Percentiles rank a stretch among this genome's conserved stretches.
These are phyloP conservation scores for Neurospora crassa DNA, from an alignment of 2,329 filamentous ascomycete genomes.

Conservation along the genomic window DNA sequence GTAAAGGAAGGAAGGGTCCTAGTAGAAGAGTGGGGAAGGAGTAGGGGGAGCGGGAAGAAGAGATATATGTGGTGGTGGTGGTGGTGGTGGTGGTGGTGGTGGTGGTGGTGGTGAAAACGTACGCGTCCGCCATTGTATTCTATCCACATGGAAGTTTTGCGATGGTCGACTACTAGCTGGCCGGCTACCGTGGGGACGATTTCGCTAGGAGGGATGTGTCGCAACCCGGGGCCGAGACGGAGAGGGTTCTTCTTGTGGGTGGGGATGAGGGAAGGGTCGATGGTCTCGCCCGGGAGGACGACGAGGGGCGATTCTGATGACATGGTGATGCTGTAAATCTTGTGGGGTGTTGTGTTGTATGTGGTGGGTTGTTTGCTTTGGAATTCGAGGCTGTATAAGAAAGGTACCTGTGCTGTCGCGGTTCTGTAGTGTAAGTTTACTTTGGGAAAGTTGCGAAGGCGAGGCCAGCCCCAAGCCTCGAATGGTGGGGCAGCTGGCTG, in stretches of 20 bases:
- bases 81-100: no score
- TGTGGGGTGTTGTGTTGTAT: not conserved
- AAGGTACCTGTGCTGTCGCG: not conserved
- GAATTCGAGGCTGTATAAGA: not conserved
- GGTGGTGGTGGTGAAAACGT: constrained; percentile 21
- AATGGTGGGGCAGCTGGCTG: not conserved
- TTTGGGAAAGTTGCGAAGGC: not conserved
- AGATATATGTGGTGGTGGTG: no score
- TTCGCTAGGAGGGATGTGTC: constrained; percentile 67
- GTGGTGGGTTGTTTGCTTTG: not conserved
- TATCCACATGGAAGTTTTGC: constrained; percentile 71
- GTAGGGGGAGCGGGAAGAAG: no score
- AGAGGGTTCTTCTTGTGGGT: constrained; percentile 59
- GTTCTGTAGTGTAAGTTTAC: not conserved
- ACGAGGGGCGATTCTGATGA: constrained; percentile 43
- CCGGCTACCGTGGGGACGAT: constrained; percentile 61
- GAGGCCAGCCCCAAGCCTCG: not conserved
- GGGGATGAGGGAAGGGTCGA: constrained; percentile 59
- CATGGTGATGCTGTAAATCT: constrained; percentile 31
- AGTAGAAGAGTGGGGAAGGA: no score
- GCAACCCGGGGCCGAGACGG: constrained; percentile 75
- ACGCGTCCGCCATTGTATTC: constrained; percentile 63
- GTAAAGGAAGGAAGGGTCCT: not conserved
- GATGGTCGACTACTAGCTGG: constrained; percentile 55
- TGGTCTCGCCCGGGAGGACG: constrained; percentile 72